A percentile compares a stretch with the other conserved stretches of the same genome.
These are phyloP conservation scores for Bacidia rubella DNA, from an alignment of 495 filamentous ascomycete genomes.

Conservation along the genomic window DNA sequence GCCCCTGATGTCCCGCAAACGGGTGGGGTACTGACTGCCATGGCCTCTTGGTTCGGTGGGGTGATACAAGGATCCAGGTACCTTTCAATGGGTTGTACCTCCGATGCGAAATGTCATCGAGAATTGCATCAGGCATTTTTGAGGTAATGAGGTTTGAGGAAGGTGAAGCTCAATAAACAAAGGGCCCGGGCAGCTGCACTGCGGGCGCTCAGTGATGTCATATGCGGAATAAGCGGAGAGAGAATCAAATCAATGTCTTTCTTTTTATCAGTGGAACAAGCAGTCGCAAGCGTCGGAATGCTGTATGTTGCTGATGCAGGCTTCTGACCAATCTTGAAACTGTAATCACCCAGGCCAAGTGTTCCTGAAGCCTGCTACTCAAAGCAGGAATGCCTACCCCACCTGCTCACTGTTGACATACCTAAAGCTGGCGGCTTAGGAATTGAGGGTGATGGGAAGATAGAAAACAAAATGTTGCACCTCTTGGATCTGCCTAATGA, in stretches of 20 bases:
- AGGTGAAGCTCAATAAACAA: no score
- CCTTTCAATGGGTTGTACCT: conserved; percentile 85
- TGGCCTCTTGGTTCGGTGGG: conserved; percentile 88
- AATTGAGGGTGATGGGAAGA: not conserved
- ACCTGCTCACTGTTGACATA: not conserved
- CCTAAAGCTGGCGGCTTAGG: not conserved
- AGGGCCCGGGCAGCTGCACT: no score
- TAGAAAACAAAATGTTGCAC: not conserved
- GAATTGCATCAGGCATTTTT: conserved; percentile 52
- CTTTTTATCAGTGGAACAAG: no score
- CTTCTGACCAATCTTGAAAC: not conserved
- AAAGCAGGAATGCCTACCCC: no score
- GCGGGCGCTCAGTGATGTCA: no score
- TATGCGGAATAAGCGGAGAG: no score
- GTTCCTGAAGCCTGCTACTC: not conserved
- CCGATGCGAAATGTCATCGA: conserved; percentile 93
- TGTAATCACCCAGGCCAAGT: not conserved
- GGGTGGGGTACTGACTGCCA: conserved; percentile 68
- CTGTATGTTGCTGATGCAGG: not conserved
- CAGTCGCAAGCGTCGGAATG: no score
- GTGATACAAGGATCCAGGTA: conserved; percentile 85
- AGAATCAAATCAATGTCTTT: no score
- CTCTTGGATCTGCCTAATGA: conserved; percentile 18
- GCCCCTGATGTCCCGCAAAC: not conserved
- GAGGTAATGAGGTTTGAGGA: not conserved